Evolutionary conservation across 257 asterid species (phyloP), one percentile per base, ranked within the genome.

Genomic region (Gardenia jasminoides): DNA sequence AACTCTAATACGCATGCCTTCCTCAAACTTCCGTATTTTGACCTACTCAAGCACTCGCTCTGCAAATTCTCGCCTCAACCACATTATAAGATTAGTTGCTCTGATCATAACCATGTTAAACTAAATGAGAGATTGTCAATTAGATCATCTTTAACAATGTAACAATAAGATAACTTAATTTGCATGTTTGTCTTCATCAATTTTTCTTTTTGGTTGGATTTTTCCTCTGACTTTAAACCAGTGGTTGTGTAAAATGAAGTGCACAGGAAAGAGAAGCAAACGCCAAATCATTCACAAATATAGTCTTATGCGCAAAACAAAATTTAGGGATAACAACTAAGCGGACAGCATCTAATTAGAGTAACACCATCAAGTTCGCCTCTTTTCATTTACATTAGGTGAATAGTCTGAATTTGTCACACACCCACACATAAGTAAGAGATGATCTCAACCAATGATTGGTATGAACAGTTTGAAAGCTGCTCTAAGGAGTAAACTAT

Each of bases 261-360:
- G 77, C 67, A 33, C 20, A 46, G 28, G 31, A 65, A 16, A 72
- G 30, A 24, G 31, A 72, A 61, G 30, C 50, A 17, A 48, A 17
- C 19, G 65, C 30, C 64, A 72, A 72, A 26, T 71, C 65, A 72
- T 72, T 48, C 20, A 43, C 77, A 52, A 72, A 47, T 30, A 30
- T 52, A 52, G 2, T 30, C 10, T 30, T 10, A 30, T 28, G 8
- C 17, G 30, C 3, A 9, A 10, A 74, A 52, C 17, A 3, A 3
- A 72, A 33, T 20, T 44, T 28, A 19, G 2, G 56, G 2, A 26
- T 3, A 69, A 12, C 46, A 50, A 47, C 62, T 19, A 41, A 30
- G n/a, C 19, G 7, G 65, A 72, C 30, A 16, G 33, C 50, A 72
- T 50, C 43, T 30, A 52, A 52, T 52, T 52, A 20, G 48, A 30